Conservation (phyloP, 768 basidiomycete genomes). For the Termitomyces titanicus region DNA sequence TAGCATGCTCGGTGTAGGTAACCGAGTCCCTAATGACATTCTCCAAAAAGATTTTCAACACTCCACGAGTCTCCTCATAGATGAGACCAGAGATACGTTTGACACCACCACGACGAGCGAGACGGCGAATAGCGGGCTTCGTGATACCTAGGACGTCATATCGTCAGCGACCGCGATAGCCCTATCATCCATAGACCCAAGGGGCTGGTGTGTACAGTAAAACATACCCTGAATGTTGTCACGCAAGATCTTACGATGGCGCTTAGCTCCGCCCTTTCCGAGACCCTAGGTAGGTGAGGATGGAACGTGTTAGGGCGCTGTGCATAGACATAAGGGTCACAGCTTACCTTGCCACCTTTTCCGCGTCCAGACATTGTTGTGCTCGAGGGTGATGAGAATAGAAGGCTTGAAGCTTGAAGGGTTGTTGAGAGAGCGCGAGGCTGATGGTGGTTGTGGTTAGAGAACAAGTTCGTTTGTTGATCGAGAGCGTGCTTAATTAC, state of each 20-base stretch:
- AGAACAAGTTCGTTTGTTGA: constrained; percentile 30
- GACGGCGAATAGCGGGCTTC: constrained; percentile 81
- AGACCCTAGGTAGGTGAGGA: constrained; percentile 45
- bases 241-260: constrained; percentile 82
- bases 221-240: constrained; percentile 62
- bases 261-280: constrained; percentile 82
- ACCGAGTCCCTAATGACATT: constrained; percentile 89
- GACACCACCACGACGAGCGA: constrained; percentile 89
- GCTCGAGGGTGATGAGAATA: constrained; percentile 7
- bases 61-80: constrained; percentile 91
- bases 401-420: constrained; percentile 4
- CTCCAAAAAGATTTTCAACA: constrained; percentile 86
- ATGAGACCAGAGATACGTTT: constrained; percentile 87
- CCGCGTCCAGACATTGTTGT: constrained; percentile 73
- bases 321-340: background rate
- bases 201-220: background rate
- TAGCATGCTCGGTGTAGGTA: constrained; percentile 92
- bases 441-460: constrained; percentile 30
- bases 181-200: background rate
- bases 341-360: constrained; percentile 69
- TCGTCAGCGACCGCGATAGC: background rate
- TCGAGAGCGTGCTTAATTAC: constrained; percentile 32
- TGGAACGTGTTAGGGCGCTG: background rate
- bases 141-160: constrained; percentile 52
- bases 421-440: constrained; percentile 5